Evolutionary conservation across 345 rosid genomes (phyloP), one percentile per base, ranked within the genome.

Genomic region (Cardamine chenopodiifolia): DNA sequence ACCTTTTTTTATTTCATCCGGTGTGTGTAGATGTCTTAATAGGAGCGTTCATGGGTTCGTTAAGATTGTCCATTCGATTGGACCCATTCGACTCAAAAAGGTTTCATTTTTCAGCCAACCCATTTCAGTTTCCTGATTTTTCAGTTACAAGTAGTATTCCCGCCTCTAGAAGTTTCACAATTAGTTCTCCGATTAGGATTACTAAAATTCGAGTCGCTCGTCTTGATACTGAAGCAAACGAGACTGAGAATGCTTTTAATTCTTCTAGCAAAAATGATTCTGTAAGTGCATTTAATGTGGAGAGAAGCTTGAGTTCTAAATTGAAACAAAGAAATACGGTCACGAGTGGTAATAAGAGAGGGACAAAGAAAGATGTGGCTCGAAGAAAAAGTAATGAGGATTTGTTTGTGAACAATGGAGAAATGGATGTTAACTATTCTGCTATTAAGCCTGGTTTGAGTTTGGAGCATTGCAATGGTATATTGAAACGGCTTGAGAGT

Each of bases 401-500:
- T 58, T 49, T 84, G 75, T 84, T 82, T 67, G 82, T 71, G 54
- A 31, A 66, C 64, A 70, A 76, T 73, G 71, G 83, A 11, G 85
- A 82, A 44, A 57, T 85, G 52, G 92, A 92, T 84, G 89, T 82
- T 55, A 72, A 86, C 70, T 85, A 86, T 57, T 79, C 86, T 50
- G 82, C 70, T 56, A 13, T 88, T 39, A 71, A 79, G 15, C 72
- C 87, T 28, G 73, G 75, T 31, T 71, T 85, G 73, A 84, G 93
- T 58, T 28, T 87, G 61, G 89, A 83, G 60, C 79, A 78, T 39
- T 93, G 87, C 75, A 88, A 89, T 68, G 71, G 32, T 26, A 83
- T 89, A 66, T 67, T 93, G 84, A 89, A 87, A 75, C 78, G 78
- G 53, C 90, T 93, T n/a, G 94, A 88, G 86, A 80, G 70, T 78